A percentile compares a stretch with the other conserved stretches of the same genome.
These are phyloP conservation scores for Reutealis trisperma DNA, from an alignment of 345 rosid species.

Conservation along the genomic window DNA sequence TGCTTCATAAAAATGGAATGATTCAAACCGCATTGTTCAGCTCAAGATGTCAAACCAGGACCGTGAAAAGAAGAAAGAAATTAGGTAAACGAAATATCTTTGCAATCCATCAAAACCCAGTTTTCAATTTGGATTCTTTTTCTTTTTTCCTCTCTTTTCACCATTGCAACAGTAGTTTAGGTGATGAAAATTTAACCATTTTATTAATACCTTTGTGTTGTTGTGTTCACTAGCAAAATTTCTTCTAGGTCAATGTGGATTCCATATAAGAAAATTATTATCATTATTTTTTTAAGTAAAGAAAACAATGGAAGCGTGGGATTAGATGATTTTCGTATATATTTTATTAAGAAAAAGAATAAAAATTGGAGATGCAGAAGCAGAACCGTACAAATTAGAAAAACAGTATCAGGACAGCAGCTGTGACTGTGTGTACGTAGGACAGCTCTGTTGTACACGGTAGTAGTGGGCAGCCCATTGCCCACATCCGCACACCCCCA, in stretches of 20 bases:
- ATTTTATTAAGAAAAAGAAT: neutral
- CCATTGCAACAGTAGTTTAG: neutral
- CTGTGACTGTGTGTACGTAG: neutral
- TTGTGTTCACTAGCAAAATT: neutral
- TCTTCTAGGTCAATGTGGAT: neutral
- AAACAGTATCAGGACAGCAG: neutral
- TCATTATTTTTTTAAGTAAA: too few relatives aligned
- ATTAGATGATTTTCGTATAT: too few relatives aligned
- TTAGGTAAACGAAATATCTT: neutral
- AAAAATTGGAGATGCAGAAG: neutral
- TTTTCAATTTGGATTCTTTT: neutral
- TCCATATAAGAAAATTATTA: too few relatives aligned
- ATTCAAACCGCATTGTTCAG: constrained; percentile 2
- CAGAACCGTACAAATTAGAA: constrained; percentile 6
- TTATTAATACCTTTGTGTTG: neutral
- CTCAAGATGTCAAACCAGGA: neutral
- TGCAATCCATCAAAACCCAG: neutral
- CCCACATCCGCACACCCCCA: neutral
- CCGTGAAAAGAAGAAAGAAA: neutral
- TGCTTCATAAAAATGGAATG: neutral
- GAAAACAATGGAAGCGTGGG: too few relatives aligned
- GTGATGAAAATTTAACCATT: neutral
- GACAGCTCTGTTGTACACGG: constrained; percentile 15
- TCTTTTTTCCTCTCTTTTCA: neutral
- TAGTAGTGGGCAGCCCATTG: constrained; percentile 10